Evolutionary conservation across 2,329 filamentous ascomycete species (phyloP).

Genomic region (Alternaria solani): DNA sequence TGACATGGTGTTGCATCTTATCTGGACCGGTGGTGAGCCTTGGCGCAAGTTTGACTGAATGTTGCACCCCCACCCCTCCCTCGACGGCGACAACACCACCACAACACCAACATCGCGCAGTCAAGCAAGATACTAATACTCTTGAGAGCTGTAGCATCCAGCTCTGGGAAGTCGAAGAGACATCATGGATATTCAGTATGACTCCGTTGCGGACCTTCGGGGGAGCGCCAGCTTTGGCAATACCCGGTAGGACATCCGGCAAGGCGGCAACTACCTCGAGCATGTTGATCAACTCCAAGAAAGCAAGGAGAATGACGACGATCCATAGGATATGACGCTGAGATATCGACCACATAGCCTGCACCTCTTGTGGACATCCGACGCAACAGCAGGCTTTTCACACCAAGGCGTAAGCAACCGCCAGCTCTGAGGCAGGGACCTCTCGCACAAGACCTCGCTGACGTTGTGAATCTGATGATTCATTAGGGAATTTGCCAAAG

Average conservation of each 20-base stretch:
- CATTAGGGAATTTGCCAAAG: neutral
- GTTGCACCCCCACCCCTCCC: neutral
- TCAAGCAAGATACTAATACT: neutral
- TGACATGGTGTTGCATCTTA: slow-evolving; percentile 7
- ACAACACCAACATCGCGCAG: slow-evolving; percentile 1
- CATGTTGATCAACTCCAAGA: neutral
- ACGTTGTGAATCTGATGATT: neutral
- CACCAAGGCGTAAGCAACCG: neutral
- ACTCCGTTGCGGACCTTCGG: neutral
- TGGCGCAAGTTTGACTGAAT: slow-evolving; percentile 3
- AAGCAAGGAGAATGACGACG: neutral
- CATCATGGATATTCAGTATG: neutral
- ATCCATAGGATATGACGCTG: neutral
- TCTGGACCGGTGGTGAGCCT: slow-evolving; percentile 5
- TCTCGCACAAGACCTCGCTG: neutral
- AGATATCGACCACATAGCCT: neutral
- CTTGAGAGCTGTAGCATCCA: neutral
- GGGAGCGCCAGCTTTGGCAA: neutral
- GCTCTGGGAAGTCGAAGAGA: neutral
- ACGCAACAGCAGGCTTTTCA: neutral
- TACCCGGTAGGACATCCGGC: slow-evolving; percentile 1
- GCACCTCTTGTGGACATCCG: neutral
- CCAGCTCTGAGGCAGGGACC: neutral
- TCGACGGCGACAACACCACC: slow-evolving; percentile 10
- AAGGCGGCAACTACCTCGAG: neutral